Evolutionary conservation across 768 basidiomycete genomes (phyloP), one percentile per base, ranked within the genome.

Genomic region (Termitomyces sp.): DNA sequence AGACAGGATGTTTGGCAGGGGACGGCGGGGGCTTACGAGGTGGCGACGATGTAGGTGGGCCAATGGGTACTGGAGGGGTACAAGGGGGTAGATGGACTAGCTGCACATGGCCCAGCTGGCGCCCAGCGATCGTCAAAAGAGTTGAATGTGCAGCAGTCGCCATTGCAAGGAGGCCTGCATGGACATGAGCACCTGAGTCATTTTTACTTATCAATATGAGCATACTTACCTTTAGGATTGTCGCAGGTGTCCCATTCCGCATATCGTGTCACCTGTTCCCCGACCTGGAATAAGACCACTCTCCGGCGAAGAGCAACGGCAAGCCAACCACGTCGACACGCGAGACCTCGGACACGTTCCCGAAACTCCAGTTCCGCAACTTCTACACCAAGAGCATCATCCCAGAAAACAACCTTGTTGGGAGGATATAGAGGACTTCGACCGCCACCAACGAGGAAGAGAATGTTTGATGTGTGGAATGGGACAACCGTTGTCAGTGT

Each of bases 401-500:
- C 89, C 91, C 91, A 95, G 53, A 96, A 69, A 61, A 95, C 78
- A 53, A 94, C 89, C 74, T 96, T 95, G 73, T 95, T 95, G 30
- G 88, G 89, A 30, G 94, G 89, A 71, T 94, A 95, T 10, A 87
- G 80, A 31, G 93, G 93, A 68, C 89, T 93, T 54, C 85, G 81
- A 40, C 93, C 91, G 45, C 93, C 93, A 49, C 93, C 93, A 54
- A 94, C 77, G 47, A 95, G 83, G 70, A 94, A 93, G 49, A 94
- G 76, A 21, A 95, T 74, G 57, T 91, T 92, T 11, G 91, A 86
- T 11, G 85, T 80, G 66, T 94, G 91, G 54, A 91, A 73, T 3
- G 93, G 93, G 14, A 91, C 78, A 17, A 82, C 88, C 26, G 81
- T 77, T n/a, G 87, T 75, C 1, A 94, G 76, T 2, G 92, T 93